Conservation (phyloP, 305 asterid genomes). For the Vinca major region DNA sequence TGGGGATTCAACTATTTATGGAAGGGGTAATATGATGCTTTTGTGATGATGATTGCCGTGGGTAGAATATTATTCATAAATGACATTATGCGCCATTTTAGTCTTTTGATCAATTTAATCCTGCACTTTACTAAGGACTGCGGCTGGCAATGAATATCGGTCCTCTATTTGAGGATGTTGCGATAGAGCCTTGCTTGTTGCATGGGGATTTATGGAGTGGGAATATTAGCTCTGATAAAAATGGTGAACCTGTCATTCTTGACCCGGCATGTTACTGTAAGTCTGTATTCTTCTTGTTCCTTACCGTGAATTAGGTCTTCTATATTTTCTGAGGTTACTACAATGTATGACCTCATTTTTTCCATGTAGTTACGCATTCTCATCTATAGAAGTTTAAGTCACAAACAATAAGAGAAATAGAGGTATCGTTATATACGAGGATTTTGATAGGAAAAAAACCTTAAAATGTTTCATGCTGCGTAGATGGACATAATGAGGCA, state of each 20-base stretch:
- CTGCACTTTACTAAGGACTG: conserved; percentile 36
- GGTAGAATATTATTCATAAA: neutral
- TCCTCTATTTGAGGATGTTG: conserved; percentile 59
- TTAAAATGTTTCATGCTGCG: neutral
- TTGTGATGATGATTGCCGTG: neutral
- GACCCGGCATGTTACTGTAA: conserved; percentile 98
- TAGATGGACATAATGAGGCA: conserved; percentile 94
- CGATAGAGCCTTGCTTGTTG: conserved; percentile 73
- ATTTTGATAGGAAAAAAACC: neutral
- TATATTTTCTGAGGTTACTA: conserved; percentile 6
- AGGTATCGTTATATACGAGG: neutral
- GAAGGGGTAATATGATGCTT: conserved; percentile 45
- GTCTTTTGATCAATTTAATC: conserved; percentile 5
- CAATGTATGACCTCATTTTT: neutral
- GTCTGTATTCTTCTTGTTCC: conserved; percentile 18
- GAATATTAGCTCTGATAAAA: conserved; percentile 69
- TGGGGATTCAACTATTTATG: conserved; percentile 77
- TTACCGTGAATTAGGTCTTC: neutral
- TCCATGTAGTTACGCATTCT: neutral
- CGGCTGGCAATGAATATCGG: conserved; percentile 76
- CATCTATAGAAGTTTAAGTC: neutral
- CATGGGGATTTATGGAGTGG: conserved; percentile 99
- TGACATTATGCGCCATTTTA: neutral
- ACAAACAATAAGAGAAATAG: neutral
- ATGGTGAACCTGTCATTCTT: conserved; percentile 86